Percentiles rank a stretch among this genome's conserved stretches.
These are phyloP conservation scores for Pleurotus sapidus DNA, from an alignment of 768 basidiomycete genomes.

Conservation along the genomic window DNA sequence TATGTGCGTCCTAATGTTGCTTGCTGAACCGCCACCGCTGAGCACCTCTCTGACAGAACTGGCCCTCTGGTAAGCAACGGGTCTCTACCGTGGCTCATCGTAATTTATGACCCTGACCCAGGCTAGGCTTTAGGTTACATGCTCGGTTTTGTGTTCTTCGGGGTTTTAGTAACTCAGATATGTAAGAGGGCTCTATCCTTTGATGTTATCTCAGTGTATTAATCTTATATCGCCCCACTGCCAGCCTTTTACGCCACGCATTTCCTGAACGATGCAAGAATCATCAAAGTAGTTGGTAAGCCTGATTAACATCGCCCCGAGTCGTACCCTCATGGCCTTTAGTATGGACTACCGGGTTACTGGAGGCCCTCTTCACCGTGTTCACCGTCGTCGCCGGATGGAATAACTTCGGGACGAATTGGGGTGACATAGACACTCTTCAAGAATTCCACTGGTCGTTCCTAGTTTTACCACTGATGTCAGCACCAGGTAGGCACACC, in stretches of 20 bases:
- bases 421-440: conserved; percentile 14
- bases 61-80: neutral
- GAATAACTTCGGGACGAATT: conserved; percentile 13
- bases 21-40: neutral
- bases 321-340: neutral
- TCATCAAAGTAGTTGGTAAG: neutral
- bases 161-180: neutral
- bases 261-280: neutral
- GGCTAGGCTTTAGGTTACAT: neutral
- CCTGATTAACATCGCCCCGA: neutral
- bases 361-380: conserved; percentile 14
- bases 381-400: conserved; percentile 14
- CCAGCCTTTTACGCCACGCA: neutral
- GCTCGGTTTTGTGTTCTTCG: neutral
- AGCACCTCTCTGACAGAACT: neutral
- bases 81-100: neutral
- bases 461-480: conserved; percentile 4
- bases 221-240: neutral
- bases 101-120: neutral
- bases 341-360: neutral
- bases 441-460: conserved; percentile 14
- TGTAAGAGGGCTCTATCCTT: neutral
- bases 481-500: conserved; percentile 1
- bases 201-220: neutral
- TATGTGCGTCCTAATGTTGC: neutral